Base-by-base conservation (phyloP, 2,329 filamentous ascomycete species). In the Diaporthe destruens region DNA sequence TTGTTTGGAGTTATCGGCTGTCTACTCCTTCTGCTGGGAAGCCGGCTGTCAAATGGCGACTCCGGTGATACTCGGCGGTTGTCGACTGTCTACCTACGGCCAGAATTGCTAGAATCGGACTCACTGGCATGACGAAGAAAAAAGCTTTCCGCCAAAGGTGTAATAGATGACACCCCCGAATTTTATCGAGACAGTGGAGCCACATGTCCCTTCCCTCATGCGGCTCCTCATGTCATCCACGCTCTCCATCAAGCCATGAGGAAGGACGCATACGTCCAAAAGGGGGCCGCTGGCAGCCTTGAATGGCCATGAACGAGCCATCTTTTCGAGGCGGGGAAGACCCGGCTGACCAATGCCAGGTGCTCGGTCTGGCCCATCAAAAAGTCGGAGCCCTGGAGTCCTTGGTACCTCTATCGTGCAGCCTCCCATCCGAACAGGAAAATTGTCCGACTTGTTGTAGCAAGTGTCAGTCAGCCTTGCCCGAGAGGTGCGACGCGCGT, bases 401-500 rank as follows among this genome's bases (percentile, higher is more conserved):
- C 25, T 44, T 11, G 42, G 39, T 47, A n/a, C n/a, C 47, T 53
- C 47, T 66, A 47, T 66, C 32, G 47, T 44, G 32, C 61, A 20
- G 32, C 32, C 25, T 51, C 3, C 18, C 12, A 39, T 53, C 47
- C 39, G 32, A 66, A 66, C 3, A 29, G 47, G 47, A 66, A 66
- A 66, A 53, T 53, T 51, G 44, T 51, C 61, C 61, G 61, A 65
- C 44, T 51, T 36, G 61, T 51, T 34, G n/a, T 32, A 53, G 47
- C 61, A 66, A 66, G 47, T 51, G 61, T 66, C 47, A 66, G 61
- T 66, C 47, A 66, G 61, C 61, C 61, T 53, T 39, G 61, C 32
- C 61, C 36, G 44, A 14, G 20, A 66, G 47, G n/a, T 53, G 61
- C 36, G 61, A 53, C 61, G 61, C 61, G 47, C 47, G 44, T 36